These are phyloP conservation scores for Mantamonas sphyraenae DNA, from an alignment of 78 protist genomes.

Conservation along the genomic window DNA sequence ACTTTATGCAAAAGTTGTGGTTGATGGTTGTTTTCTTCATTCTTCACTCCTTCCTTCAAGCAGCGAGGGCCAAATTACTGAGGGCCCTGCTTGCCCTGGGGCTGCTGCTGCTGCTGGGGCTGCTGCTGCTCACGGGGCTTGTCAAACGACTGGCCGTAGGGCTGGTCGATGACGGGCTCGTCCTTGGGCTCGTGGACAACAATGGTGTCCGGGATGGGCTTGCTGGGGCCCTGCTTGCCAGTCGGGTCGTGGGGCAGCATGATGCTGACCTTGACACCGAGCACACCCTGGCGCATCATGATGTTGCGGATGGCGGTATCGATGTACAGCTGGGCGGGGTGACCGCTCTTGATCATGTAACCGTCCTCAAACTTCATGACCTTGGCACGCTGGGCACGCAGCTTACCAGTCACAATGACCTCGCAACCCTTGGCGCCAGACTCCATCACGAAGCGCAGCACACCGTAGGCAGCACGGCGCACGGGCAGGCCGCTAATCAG, in stretches of 20 bases:
- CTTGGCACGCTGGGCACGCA: conserved; percentile 98
- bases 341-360: conserved; percentile 95
- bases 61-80: too few relatives aligned
- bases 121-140: too few relatives aligned
- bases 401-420: conserved; percentile 96
- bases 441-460: conserved; percentile 95
- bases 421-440: conserved; percentile 97
- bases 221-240: conserved; percentile 79
- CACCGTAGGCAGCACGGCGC: conserved; percentile 97
- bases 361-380: conserved; percentile 98
- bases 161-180: too few relatives aligned
- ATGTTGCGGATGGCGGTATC: conserved; percentile 93
- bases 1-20: too few relatives aligned
- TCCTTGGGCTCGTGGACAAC: conserved; percentile 84
- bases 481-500: conserved; percentile 95
- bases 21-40: too few relatives aligned
- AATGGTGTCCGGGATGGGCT: conserved; percentile 77
- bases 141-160: too few relatives aligned
- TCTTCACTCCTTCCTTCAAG: too few relatives aligned
- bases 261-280: conserved; percentile 96
- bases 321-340: conserved; percentile 68
- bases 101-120: too few relatives aligned
- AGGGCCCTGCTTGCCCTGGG: too few relatives aligned
- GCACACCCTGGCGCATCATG: conserved; percentile 87
- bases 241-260: conserved; percentile 93